Evolutionary conservation across 345 rosid species (phyloP).

Genomic region (Salix udensis): DNA sequence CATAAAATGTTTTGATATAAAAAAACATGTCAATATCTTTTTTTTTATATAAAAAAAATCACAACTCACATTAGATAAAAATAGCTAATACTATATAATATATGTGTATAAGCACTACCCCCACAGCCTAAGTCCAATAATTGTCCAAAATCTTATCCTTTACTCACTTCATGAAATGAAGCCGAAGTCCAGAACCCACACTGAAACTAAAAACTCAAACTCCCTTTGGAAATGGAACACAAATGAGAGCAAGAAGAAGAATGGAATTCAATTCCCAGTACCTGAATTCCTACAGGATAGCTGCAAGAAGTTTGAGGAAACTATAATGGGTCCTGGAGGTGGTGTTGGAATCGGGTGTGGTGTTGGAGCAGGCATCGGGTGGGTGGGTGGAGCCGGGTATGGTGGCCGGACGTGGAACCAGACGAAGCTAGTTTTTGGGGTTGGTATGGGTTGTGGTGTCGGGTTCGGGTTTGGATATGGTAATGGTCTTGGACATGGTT

Average conservation of each 20-base stretch:
- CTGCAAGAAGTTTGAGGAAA: constrained; percentile 31
- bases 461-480: constrained; percentile 58
- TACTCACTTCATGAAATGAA: not conserved
- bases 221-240: constrained; percentile 36
- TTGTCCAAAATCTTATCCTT: not conserved
- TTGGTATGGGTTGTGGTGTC: constrained; percentile 52
- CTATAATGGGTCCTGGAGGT: constrained; percentile 43
- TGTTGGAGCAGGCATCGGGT: constrained; percentile 46
- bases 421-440: constrained; percentile 36
- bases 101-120: not conserved
- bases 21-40: too few species aligned
- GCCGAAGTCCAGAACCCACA: not conserved
- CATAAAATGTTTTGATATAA: too few species aligned
- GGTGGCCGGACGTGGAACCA: constrained; percentile 44
- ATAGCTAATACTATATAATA: too few species aligned
- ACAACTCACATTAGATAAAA: too few species aligned
- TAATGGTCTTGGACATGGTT: constrained; percentile 52
- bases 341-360: constrained; percentile 56
- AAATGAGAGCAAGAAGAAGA: constrained; percentile 13
- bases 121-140: not conserved
- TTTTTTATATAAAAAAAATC: too few species aligned
- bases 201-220: not conserved
- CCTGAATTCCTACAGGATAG: constrained; percentile 33
- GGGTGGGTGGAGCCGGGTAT: constrained; percentile 46
- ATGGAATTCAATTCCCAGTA: constrained; percentile 28